Evolutionary conservation across 2,329 filamentous ascomycete species (phyloP).

Genomic region (Akanthomyces dipterigenus): DNA sequence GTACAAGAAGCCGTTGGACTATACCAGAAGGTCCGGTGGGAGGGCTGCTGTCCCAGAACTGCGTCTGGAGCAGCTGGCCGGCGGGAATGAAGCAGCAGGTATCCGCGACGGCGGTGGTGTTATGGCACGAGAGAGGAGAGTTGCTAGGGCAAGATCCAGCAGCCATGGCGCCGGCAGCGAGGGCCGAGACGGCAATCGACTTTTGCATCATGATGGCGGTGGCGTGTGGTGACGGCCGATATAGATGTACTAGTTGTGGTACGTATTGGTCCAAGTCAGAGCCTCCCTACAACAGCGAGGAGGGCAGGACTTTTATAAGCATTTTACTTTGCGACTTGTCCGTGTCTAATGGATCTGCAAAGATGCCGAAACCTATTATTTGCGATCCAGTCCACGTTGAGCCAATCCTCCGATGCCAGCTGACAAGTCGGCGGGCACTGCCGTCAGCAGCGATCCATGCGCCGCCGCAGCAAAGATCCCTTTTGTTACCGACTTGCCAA

Average conservation of each 20-base stretch:
- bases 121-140: slow-evolving; percentile 55
- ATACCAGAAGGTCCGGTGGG: slow-evolving; percentile 49
- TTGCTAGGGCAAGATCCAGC: slow-evolving; percentile 22
- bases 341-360: not conserved
- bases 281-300: not conserved
- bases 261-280: not conserved
- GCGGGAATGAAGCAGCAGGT: slow-evolving; percentile 69
- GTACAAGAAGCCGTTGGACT: not conserved
- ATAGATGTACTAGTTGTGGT: not conserved
- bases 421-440: slow-evolving; percentile 4
- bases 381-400: not conserved
- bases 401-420: slow-evolving; percentile 4
- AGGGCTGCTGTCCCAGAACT: slow-evolving; percentile 69
- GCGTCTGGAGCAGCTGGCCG: slow-evolving; percentile 65
- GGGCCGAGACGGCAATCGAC: slow-evolving; percentile 12
- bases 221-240: not conserved
- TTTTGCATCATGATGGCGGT: slow-evolving; percentile 6
- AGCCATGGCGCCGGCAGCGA: slow-evolving; percentile 15
- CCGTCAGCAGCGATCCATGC: slow-evolving; percentile 4
- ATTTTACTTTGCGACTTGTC: not conserved
- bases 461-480: too few species aligned
- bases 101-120: slow-evolving; percentile 52
- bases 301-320: not conserved
- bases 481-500: slow-evolving; percentile 9
- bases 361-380: not conserved